Percentiles rank a stretch among this genome's conserved stretches.
Conservation (phyloP, 306 rosid genomes). For the Carpinus viminea region DNA sequence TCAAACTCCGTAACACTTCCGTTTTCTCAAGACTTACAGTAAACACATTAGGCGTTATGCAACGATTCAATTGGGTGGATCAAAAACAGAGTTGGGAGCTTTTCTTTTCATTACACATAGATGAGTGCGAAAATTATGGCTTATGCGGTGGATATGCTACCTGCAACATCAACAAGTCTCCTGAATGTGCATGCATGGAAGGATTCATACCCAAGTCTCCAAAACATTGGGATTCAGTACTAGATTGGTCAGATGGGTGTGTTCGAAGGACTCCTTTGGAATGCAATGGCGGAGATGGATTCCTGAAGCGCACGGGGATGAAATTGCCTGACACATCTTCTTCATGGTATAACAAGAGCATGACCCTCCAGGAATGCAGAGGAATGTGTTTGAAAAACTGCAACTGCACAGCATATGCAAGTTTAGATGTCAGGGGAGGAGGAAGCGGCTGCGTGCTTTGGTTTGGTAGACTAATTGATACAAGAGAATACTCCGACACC, state of each 20-base stretch:
- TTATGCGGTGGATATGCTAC: constrained; percentile 27
- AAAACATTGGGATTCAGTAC: no score
- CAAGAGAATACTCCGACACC: no score
- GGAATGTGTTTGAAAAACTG: no score
- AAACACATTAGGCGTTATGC: background rate
- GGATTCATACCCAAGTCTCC: constrained; percentile 24
- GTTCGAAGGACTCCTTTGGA: no score
- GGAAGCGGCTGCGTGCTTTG: constrained; percentile 65
- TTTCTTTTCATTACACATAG: background rate
- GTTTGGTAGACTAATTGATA: constrained; percentile 42
- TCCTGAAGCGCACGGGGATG: no score
- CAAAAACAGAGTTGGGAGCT: constrained; percentile 19
- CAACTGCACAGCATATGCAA: no score
- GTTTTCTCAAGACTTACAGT: constrained; percentile 19
- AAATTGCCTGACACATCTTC: no score
- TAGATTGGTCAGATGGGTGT: no score
- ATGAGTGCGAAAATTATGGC: constrained; percentile 34
- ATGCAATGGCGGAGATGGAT: no score
- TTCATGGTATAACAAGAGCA: no score
- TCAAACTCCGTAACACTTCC: background rate
- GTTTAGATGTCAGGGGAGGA: constrained; percentile 41
- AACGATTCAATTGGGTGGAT: constrained; percentile 30
- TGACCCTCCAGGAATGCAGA: no score
- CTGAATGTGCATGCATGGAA: constrained; percentile 27
- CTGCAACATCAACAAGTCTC: constrained; percentile 7